These are phyloP conservation scores for Cyclotella atomus DNA, from an alignment of 108 stramenopile genomes.

Conservation along the genomic window DNA sequence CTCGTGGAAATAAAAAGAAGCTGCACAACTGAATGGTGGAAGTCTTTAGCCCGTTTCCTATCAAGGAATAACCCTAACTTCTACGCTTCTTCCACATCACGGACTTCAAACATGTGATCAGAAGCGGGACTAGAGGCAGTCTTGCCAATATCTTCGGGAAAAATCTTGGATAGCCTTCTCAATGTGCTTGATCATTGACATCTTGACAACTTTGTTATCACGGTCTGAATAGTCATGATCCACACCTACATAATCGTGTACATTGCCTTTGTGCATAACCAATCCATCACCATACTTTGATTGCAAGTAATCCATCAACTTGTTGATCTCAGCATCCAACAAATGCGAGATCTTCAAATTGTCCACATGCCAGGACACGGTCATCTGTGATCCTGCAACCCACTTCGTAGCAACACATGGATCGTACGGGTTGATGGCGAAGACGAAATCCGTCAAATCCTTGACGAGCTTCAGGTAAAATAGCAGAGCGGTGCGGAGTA, in stretches of 20 bases:
- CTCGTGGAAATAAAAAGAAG: background rate
- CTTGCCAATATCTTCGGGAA: background rate
- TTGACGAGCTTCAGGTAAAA: background rate
- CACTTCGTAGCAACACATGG: conserved; percentile 26
- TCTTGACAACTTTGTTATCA: too few species aligned
- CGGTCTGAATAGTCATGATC: too few species aligned
- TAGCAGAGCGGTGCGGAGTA: conserved; percentile 2
- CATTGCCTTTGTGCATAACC: background rate
- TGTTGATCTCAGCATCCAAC: conserved; percentile 12
- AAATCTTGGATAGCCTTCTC: background rate
- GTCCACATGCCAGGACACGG: conserved; percentile 58
- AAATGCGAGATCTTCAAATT: conserved; percentile 53
- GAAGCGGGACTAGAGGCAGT: background rate
- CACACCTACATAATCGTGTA: conserved; percentile 11
- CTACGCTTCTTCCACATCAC: background rate
- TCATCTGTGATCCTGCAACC: conserved; percentile 6
- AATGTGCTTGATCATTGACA: background rate
- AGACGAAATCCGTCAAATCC: conserved; percentile 35
- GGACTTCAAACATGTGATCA: background rate
- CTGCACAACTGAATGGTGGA: background rate
- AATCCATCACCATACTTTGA: background rate
- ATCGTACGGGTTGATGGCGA: conserved; percentile 55
- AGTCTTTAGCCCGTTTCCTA: background rate
- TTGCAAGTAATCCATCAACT: background rate
- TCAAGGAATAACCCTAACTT: background rate